phyloP scores from a whole-genome alignment of 345 rosid genomes.

The Citrus sp. region DNA sequence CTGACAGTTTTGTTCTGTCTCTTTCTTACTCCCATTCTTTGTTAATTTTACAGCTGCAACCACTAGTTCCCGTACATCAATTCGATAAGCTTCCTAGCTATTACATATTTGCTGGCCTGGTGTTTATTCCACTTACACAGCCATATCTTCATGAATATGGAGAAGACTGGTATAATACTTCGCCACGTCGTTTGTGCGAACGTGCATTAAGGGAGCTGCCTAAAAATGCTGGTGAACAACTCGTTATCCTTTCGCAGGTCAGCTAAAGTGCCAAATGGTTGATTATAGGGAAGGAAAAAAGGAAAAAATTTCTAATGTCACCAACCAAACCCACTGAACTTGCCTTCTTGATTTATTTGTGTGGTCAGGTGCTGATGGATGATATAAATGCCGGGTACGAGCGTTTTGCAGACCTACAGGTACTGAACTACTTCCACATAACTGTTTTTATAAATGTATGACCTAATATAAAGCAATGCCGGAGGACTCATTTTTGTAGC shows the following conservation, averaged over 20 bases:
- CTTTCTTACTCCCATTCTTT: neutral
- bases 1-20: neutral
- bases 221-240: constrained; percentile 65
- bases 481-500: neutral
- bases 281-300: neutral
- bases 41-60: constrained; percentile 61
- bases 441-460: neutral
- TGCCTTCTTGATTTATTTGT: neutral
- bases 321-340: neutral
- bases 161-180: constrained; percentile 90
- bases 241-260: constrained; percentile 89
- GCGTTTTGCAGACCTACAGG: constrained; percentile 89
- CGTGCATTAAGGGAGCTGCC: constrained; percentile 77
- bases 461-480: neutral
- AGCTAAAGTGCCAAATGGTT: neutral
- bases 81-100: constrained; percentile 83
- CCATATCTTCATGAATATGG: constrained; percentile 90
- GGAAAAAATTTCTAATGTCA: neutral
- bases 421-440: constrained; percentile 24
- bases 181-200: constrained; percentile 79
- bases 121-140: constrained; percentile 79
- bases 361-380: constrained; percentile 81
- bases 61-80: constrained; percentile 87
- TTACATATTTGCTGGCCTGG: constrained; percentile 93
- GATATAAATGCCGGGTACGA: constrained; percentile 85